These are phyloP conservation scores for Dactylellina haptotyla DNA, from an alignment of 2,329 filamentous ascomycete species.

Conservation along the genomic window DNA sequence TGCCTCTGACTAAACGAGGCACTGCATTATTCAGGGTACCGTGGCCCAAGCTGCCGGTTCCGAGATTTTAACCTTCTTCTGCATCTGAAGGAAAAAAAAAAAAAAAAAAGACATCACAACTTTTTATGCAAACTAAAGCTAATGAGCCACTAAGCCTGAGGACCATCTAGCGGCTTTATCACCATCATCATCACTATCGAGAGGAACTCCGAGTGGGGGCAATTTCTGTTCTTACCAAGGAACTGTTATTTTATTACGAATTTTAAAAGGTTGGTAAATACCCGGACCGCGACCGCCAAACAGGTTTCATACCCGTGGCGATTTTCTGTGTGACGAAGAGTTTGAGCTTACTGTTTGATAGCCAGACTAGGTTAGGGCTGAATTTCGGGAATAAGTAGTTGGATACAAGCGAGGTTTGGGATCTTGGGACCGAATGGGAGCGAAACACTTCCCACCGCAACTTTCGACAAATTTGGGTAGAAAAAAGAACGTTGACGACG, in stretches of 20 bases:
- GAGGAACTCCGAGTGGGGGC: slow-evolving; percentile 15
- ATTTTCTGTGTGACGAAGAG: slow-evolving; percentile 1
- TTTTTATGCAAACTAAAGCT: no score
- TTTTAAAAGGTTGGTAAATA: slow-evolving; percentile 5
- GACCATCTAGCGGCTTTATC: slow-evolving; percentile 11
- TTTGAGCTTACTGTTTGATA: slow-evolving; percentile 31
- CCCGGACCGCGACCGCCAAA: slow-evolving; percentile 7
- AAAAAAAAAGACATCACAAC: not conserved
- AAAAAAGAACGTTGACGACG: slow-evolving; percentile 8
- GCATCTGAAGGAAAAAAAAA: slow-evolving; percentile 38
- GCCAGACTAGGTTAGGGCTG: slow-evolving; percentile 22
- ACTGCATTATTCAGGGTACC: slow-evolving; percentile 50
- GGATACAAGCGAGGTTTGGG: slow-evolving; percentile 34
- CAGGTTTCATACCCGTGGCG: slow-evolving; percentile 7
- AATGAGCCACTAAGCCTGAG: not conserved
- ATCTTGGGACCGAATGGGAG: slow-evolving; percentile 6
- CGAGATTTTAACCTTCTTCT: slow-evolving; percentile 53
- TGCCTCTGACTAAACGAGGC: slow-evolving; percentile 42
- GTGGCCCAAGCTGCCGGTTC: slow-evolving; percentile 50
- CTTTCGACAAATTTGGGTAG: slow-evolving; percentile 28
- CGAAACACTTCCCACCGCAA: not conserved
- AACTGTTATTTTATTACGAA: slow-evolving; percentile 13
- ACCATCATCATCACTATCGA: no score
- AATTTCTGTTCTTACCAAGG: not conserved
- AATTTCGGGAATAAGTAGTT: slow-evolving; percentile 10